Base-by-base conservation (phyloP, 768 basidiomycete species). In the Jaapia argillacea region DNA sequence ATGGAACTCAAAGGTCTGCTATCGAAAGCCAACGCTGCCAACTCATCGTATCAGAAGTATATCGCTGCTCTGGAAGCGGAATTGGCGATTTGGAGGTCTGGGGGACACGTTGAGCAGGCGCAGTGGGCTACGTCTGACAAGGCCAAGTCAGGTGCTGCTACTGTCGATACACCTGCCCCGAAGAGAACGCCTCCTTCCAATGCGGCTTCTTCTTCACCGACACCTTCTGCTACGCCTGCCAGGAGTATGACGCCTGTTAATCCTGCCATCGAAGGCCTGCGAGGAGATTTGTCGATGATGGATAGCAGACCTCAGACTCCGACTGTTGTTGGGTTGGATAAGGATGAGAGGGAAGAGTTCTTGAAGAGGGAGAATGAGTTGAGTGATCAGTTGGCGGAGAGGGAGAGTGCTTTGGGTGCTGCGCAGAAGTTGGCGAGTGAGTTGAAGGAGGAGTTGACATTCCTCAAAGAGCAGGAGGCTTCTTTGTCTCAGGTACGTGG, bases 331-430 rank as follows among this genome's bases (percentile, higher is more conserved):
- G 81, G 82, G 18, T 60, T 98, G 51, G 93, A 96, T 50, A 91
- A 92, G 68, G 96, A 98, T 54, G 96, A 99, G 65, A 70, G 93
- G 46, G 96, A 99, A 51, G 96, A 98, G 42, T 99, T 98, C 74
- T 64, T 99, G 63, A 81, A 79, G 58, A 66, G 96, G 48, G 96
- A 99, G 73, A 98, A 98, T 53, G 96, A 99, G 61, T 71, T 99
- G 44, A 93, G 82, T 48, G 96, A 99, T 62, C 71, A 80, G 51
- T 70, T 99, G 36, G 88, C 89, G 3, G 94, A 97, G 68, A 88
- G 75, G 69, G 96, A 98, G 68, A 79, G 81, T 23, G 74, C 81
- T 6, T 68, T 98, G 28, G 69, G 65, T 25, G 71, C 82, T 24
- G 85, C 87, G 31, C 86, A 91, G 58, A 94, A 91, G 67, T 67